Percentiles rank a stretch among this genome's conserved stretches.
Conservation (phyloP, 768 basidiomycete genomes). For the Boletus sp. region DNA sequence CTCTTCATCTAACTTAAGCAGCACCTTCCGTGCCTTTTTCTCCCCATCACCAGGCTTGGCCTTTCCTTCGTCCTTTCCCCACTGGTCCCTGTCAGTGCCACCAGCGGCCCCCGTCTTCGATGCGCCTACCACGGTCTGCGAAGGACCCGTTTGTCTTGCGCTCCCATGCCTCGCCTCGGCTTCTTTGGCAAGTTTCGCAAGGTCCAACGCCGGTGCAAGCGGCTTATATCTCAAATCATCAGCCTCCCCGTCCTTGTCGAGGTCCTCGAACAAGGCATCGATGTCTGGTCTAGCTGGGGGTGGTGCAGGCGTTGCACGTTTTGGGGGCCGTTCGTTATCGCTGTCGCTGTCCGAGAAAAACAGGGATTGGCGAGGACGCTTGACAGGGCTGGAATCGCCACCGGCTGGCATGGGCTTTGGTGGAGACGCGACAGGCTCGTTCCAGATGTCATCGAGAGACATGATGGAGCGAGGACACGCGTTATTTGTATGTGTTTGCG, state of each 20-base stretch:
- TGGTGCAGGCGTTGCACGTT: constrained; percentile 21
- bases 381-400: constrained; percentile 14
- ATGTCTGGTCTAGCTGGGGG: constrained; percentile 30
- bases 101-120: constrained; percentile 36
- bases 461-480: constrained; percentile 21
- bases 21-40: constrained; percentile 31
- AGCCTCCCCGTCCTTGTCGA: constrained; percentile 49
- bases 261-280: constrained; percentile 44
- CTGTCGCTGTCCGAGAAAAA: constrained; percentile 53
- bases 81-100: background rate
- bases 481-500: constrained; percentile 30
- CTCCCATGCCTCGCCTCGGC: constrained; percentile 49
- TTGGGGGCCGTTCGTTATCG: constrained; percentile 39
- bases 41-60: constrained; percentile 22
- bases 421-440: constrained; percentile 43
- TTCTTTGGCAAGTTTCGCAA: constrained; percentile 51
- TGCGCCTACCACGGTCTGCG: constrained; percentile 48
- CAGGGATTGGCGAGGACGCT: constrained; percentile 42
- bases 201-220: constrained; percentile 51
- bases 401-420: constrained; percentile 20
- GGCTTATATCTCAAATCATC: constrained; percentile 43
- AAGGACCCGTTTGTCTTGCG: constrained; percentile 32
- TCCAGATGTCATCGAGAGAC: constrained; percentile 60
- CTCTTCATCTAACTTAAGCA: constrained; percentile 70
- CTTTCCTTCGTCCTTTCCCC: constrained; percentile 8